These are phyloP conservation scores for Lecanosticta acicola DNA, from an alignment of 2,329 filamentous ascomycete genomes.

Conservation along the genomic window DNA sequence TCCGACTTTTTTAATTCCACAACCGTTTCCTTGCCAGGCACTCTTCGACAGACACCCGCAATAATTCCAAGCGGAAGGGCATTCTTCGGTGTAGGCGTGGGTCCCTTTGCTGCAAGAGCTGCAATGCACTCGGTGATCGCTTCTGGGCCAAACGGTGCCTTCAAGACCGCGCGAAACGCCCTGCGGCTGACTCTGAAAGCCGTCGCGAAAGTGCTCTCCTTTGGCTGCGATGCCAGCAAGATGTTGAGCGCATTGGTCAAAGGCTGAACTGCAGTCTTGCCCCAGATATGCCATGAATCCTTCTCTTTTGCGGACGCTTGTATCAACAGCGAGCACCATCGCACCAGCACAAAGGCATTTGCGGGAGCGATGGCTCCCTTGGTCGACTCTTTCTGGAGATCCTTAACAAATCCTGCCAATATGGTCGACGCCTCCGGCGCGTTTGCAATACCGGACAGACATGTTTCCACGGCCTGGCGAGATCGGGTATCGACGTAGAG, in stretches of 20 bases:
- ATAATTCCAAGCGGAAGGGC: constrained; percentile 76
- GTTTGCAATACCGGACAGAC: constrained; percentile 63
- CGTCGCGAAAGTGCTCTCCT: constrained; percentile 62
- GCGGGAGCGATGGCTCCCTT: constrained; percentile 72
- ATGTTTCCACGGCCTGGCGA: constrained; percentile 74
- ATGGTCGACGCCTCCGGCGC: constrained; percentile 51
- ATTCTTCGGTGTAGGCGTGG: constrained; percentile 62
- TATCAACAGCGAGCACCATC: constrained; percentile 81
- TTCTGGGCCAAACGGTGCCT: constrained; percentile 54
- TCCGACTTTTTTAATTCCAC: constrained; percentile 63
- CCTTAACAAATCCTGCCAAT: constrained; percentile 60
- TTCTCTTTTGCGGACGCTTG: constrained; percentile 59
- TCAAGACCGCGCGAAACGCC: constrained; percentile 69
- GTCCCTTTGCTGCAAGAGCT: constrained; percentile 62
- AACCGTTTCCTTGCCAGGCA: constrained; percentile 56
- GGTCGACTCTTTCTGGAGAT: constrained; percentile 64
- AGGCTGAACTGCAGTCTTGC: constrained; percentile 60
- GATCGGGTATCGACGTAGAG: constrained; percentile 83
- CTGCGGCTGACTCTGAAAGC: constrained; percentile 73
- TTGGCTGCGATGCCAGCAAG: constrained; percentile 62
- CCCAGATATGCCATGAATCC: constrained; percentile 59
- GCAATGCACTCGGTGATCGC: constrained; percentile 59
- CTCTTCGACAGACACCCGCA: constrained; percentile 75
- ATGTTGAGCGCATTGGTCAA: constrained; percentile 71
- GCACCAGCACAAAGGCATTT: constrained; percentile 80